Conservation (phyloP, 177 flowering plant genomes). For the Telopea speciosissima region DNA sequence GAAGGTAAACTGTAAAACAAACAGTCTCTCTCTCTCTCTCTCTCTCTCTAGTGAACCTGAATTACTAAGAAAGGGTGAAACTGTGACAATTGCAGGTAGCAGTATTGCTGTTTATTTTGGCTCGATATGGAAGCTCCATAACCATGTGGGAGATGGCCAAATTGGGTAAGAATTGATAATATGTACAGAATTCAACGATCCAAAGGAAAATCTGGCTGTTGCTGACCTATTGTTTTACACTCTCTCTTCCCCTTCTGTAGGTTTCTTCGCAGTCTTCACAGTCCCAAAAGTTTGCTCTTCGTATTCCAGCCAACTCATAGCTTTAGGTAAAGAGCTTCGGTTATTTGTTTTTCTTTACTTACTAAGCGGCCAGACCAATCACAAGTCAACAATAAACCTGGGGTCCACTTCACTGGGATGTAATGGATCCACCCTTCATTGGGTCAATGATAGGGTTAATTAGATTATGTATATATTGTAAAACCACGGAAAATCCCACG, state of each 20-base stretch:
- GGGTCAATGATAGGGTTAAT: too few relatives aligned
- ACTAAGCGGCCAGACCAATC: too few relatives aligned
- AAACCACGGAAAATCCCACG: too few relatives aligned
- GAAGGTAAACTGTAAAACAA: conserved; percentile 44
- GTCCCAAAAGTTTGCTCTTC: conserved; percentile 72
- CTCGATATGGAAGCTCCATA: conserved; percentile 77
- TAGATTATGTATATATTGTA: too few relatives aligned
- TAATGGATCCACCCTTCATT: too few relatives aligned
- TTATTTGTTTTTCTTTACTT: too few relatives aligned
- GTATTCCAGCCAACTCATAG: conserved; percentile 57
- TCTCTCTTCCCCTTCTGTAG: conserved; percentile 32
- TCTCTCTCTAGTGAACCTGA: neutral
- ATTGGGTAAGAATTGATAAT: conserved; percentile 46
- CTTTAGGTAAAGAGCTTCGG: conserved; percentile 35
- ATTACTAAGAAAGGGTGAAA: neutral
- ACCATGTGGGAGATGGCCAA: conserved; percentile 84
- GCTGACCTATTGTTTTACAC: too few relatives aligned
- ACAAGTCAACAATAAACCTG: too few relatives aligned
- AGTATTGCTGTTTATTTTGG: conserved; percentile 70
- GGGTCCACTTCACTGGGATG: too few relatives aligned
- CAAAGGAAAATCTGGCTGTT: too few relatives aligned
- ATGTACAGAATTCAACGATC: too few relatives aligned
- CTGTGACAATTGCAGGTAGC: conserved; percentile 59
- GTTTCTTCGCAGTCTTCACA: conserved; percentile 75
- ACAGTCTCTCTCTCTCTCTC: neutral